Base-by-base conservation (phyloP, 306 rosid genomes). In the Cicer pinnatifidum region DNA sequence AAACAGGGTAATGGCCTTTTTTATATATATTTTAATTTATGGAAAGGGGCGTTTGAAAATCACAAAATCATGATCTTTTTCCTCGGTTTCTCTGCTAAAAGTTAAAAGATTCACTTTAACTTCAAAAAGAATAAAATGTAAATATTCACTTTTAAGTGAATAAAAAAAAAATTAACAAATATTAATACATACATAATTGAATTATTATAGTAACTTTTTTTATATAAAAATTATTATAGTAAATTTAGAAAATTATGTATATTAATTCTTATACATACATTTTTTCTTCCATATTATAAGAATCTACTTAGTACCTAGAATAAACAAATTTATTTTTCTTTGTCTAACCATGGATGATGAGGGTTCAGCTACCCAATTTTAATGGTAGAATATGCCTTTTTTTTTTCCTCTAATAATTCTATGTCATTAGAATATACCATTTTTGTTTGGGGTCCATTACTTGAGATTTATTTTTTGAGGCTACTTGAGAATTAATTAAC, bases 391-490 rank as follows among this genome's bases (percentile, higher is more conserved):
- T 52, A 40, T 41, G 45, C 8, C 45, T 4, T 28, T 3, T 28
- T 28, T 3, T 28, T 28, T 28, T 28, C 4, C 35, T 28, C 35
- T 3, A 28, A 28, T 28, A 3, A 28, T 28, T 54, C 72, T 44
- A 67, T 63, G 50, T 11, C 78, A 80, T 53, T 50, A 71, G 35
- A 48, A 28, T 65, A 73, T 72, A 69, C 65, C 75, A 64, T 71
- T 43, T 78, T 61, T 71, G 54, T 16, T 56, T 35, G 20, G 9
- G 63, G 57, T 47, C 23, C 45, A 79, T 19, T 17, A 58, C 1
- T 19, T 28, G 17, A 33, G 39, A 68, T 45, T 28, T 23, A 23
- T 23, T 28, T 28, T 28, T 2, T 28, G 5, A 28, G 35, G 35
- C 35, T 28, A 28, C 35, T 56, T 68, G 63, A 43, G 16, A 50